Evolutionary conservation across 2,329 filamentous ascomycete genomes (phyloP), one percentile per base, ranked within the genome.

Genomic region (Pseudomassariella vexata): DNA sequence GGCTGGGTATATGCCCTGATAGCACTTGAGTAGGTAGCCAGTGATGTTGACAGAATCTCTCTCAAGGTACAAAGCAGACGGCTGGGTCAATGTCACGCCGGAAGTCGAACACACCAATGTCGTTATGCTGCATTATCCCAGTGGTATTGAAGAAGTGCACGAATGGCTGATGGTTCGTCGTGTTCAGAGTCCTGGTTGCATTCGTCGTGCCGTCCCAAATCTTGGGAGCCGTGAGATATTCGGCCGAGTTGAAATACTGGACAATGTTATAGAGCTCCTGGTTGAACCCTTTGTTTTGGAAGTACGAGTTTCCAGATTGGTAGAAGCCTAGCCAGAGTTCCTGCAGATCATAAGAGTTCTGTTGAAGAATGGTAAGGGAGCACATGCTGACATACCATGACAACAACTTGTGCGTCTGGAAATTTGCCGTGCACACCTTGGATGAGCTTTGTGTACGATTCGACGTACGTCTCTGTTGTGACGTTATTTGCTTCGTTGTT

Each of bases 71-170:
- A n/a, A n/a, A n/a, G n/a, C n/a, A n/a, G n/a, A n/a, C n/a, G n/a
- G n/a, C n/a, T n/a, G n/a, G n/a, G n/a, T n/a, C n/a, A n/a, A n/a
- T n/a, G n/a, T n/a, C n/a, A n/a, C n/a, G n/a, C n/a, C n/a, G n/a
- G n/a, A n/a, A n/a, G n/a, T n/a, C n/a, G n/a, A n/a, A n/a, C n/a
- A n/a, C n/a, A n/a, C 62, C 66, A 37, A 77, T 73, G 45, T 79
- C 74, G 40, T 79, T 78, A 45, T 79, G 72, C 42, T 78, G 70
- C 42, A 80, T 47, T 26, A 79, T 72, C 1, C 74, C 74, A 8
- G 65, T 72, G 1, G 70, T 77, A 44, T 77, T 73, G 55, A 80
- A 79, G 42, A 76, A 75, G 45, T 76, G 67, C 19, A 79, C 70
- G 32, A 75, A 79, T 0, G 64, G 62, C 35, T 63, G 45, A n/a